A percentile compares a stretch with the other conserved stretches of the same genome.
These are phyloP conservation scores for Xylaria intraflava DNA, from an alignment of 495 filamentous ascomycete species.

Conservation along the genomic window DNA sequence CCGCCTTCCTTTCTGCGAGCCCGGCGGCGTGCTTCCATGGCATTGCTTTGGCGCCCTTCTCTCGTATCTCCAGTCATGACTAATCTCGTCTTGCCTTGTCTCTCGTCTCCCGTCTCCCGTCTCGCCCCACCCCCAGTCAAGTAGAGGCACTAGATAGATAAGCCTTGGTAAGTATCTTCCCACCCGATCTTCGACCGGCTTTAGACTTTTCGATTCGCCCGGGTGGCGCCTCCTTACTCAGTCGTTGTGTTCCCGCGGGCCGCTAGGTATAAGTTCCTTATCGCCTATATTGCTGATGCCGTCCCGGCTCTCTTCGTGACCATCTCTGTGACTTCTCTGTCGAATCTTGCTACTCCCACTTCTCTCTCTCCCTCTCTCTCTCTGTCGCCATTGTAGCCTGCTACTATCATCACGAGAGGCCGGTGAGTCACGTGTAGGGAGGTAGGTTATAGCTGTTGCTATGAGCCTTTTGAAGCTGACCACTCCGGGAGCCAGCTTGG, in stretches of 20 bases:
- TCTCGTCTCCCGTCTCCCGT: neutral
- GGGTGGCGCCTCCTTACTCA: neutral
- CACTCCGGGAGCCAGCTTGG: neutral
- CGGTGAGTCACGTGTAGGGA: neutral
- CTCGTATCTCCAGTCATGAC: no score
- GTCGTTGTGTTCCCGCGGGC: neutral
- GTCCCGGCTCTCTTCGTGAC: neutral
- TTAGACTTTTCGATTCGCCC: neutral
- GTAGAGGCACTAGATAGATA: no score
- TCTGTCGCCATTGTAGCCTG: neutral
- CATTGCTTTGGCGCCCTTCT: no score
- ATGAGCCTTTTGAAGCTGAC: neutral
- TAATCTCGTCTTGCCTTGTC: neutral
- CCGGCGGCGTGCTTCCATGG: no score
- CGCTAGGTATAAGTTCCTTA: neutral
- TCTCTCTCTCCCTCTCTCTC: neutral
- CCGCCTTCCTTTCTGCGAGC: no score
- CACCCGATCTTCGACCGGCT: neutral
- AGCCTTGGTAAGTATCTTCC: no score
- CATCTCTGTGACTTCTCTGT: neutral
- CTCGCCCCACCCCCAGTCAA: no score
- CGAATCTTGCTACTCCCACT: neutral
- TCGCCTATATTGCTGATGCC: neutral
- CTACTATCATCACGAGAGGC: neutral
- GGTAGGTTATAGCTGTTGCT: neutral